Evolutionary conservation across 257 asterid genomes (phyloP).

Genomic region (Salvia miltiorrhiza): DNA sequence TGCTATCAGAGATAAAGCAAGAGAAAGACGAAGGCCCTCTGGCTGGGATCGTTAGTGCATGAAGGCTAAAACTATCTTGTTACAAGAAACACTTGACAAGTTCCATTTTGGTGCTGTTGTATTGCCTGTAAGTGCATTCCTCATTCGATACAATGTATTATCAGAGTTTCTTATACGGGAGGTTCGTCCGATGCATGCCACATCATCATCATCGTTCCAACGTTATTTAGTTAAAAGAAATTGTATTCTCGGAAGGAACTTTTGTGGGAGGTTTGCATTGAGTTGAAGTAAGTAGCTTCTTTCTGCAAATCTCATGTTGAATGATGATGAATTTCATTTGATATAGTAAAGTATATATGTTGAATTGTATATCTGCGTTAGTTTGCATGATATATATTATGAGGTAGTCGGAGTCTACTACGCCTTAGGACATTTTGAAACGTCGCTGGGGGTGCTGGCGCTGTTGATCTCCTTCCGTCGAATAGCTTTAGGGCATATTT

Average conservation of each 20-base stretch:
- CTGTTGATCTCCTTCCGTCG: constrained; percentile 35
- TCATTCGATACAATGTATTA: constrained; percentile 2
- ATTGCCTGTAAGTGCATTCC: constrained; percentile 19
- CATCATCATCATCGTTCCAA: background rate
- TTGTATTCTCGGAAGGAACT: too few species aligned
- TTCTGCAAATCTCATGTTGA: background rate
- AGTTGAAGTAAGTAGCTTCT: too few species aligned
- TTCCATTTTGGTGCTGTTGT: constrained; percentile 21
- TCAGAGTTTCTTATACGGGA: background rate
- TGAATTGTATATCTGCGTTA: background rate
- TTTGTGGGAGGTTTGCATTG: too few species aligned
- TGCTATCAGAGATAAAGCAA: constrained; percentile 52
- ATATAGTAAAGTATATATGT: too few species aligned
- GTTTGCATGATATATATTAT: background rate
- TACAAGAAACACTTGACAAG: background rate
- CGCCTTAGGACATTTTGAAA: constrained; percentile 57
- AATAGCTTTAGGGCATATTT: constrained; percentile 63
- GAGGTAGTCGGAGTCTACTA: background rate
- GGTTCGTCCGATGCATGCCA: background rate
- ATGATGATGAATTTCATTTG: too few species aligned
- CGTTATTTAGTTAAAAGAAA: too few species aligned
- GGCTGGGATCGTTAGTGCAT: constrained; percentile 80
- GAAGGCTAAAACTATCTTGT: too few species aligned
- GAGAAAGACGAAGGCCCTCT: constrained; percentile 93
- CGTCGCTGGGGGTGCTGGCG: constrained; percentile 9